A percentile compares a stretch with the other conserved stretches of the same genome.
phyloP scores from a whole-genome alignment of 2,329 filamentous ascomycete genomes.

The Zymoseptoria pseudotritici region DNA sequence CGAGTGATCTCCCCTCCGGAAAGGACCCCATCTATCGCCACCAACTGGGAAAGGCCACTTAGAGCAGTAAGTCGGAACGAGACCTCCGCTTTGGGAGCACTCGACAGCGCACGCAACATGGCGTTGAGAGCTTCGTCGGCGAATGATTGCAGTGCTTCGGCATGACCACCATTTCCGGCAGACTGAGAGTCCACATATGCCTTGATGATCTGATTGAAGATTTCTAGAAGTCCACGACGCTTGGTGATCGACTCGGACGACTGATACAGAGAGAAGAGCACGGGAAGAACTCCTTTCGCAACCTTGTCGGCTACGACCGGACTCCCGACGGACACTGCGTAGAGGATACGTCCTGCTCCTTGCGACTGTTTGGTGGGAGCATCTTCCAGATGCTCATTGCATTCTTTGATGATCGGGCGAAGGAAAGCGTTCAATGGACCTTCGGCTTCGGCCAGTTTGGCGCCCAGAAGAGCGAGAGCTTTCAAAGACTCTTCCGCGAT shows the following conservation, averaged over 20 bases:
- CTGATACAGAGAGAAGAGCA: slow-evolving; percentile 53
- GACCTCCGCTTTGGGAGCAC: slow-evolving; percentile 41
- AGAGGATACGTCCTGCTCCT: slow-evolving; percentile 54
- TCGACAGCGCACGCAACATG: slow-evolving; percentile 37
- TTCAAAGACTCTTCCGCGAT: slow-evolving; percentile 53
- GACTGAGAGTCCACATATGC: slow-evolving; percentile 46
- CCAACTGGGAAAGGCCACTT: slow-evolving; percentile 38
- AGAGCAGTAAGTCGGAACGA: slow-evolving; percentile 43
- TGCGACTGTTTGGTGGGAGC: slow-evolving; percentile 62
- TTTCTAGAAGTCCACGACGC: slow-evolving; percentile 55
- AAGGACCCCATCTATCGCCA: slow-evolving; percentile 35
- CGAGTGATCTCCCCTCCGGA: slow-evolving; percentile 37
- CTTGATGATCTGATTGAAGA: slow-evolving; percentile 50
- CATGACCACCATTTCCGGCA: slow-evolving; percentile 34
- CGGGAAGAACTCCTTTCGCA: slow-evolving; percentile 49
- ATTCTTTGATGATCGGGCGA: slow-evolving; percentile 57
- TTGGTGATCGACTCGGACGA: slow-evolving; percentile 55
- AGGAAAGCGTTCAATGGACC: slow-evolving; percentile 48
- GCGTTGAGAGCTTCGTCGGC: slow-evolving; percentile 36
- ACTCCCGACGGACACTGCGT: slow-evolving; percentile 49
- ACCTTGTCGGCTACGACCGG: slow-evolving; percentile 48
- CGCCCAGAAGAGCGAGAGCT: slow-evolving; percentile 49
- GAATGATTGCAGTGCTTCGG: slow-evolving; percentile 35
- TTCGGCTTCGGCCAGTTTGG: slow-evolving; percentile 46
- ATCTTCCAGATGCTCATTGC: slow-evolving; percentile 60